Conservation (phyloP, 2,329 filamentous ascomycete genomes). For the Ploettnerulaceae sp. region DNA sequence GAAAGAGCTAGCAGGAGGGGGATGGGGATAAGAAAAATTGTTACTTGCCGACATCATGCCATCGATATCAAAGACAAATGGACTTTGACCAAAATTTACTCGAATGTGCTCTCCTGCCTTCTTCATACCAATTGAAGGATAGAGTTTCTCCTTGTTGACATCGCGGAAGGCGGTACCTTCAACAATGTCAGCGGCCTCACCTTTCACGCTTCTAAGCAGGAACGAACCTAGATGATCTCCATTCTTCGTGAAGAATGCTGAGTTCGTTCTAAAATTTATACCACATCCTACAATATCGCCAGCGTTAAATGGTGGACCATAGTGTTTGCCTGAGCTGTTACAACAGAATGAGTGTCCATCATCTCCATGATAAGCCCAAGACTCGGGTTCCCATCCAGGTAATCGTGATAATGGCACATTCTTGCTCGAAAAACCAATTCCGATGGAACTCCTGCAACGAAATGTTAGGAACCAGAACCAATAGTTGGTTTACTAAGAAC, state of each 20-base stretch:
- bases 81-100: conserved; percentile 65
- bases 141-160: conserved; percentile 56
- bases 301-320: conserved; percentile 50
- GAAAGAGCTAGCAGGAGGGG: neutral
- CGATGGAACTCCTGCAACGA: conserved; percentile 50
- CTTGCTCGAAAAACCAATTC: conserved; percentile 56
- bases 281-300: conserved; percentile 61
- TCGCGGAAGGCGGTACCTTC: conserved; percentile 67
- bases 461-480: conserved; percentile 14
- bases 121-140: conserved; percentile 61
- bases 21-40: conserved; percentile 14
- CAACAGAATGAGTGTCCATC: conserved; percentile 59
- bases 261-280: conserved; percentile 59
- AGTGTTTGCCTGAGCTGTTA: conserved; percentile 51
- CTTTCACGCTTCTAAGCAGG: too few relatives aligned
- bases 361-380: conserved; percentile 66
- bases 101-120: conserved; percentile 56
- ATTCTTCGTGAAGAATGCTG: conserved; percentile 67
- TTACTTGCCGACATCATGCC: conserved; percentile 67
- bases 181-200: neutral
- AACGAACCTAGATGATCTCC: conserved; percentile 50
- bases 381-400: conserved; percentile 63
- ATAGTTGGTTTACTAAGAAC: neutral
- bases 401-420: conserved; percentile 49
- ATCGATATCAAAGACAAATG: conserved; percentile 90